A percentile compares a stretch with the other conserved stretches of the same genome.
These are phyloP conservation scores for Apiospora pterosperma DNA, from an alignment of 2,329 filamentous ascomycete species.

Conservation along the genomic window DNA sequence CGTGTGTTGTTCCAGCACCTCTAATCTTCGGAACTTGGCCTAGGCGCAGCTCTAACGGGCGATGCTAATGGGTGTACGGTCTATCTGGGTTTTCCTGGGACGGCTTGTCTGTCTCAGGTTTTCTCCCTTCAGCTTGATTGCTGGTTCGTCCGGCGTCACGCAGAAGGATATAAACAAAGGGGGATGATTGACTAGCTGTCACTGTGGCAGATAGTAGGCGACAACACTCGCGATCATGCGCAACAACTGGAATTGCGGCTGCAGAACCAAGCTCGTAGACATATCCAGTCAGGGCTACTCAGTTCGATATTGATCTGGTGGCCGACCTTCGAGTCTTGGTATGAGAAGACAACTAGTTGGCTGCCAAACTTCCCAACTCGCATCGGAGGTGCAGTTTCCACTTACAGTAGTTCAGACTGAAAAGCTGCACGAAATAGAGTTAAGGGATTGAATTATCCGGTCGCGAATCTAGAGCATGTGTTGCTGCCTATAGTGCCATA, in stretches of 20 bases:
- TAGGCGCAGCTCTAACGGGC: background rate
- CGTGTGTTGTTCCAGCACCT: background rate
- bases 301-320: background rate
- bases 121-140: background rate
- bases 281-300: background rate
- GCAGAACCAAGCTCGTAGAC: background rate
- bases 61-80: background rate
- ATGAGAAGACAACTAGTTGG: background rate
- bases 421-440: background rate
- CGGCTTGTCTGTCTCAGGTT: background rate
- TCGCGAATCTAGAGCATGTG: background rate
- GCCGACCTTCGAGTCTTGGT: background rate
- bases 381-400: background rate
- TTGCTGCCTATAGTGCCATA: background rate
- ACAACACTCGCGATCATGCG: background rate
- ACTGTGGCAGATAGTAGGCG: background rate
- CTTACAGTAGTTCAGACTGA: background rate
- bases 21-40: background rate
- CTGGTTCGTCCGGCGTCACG: background rate
- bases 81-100: background rate
- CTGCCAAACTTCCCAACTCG: background rate
- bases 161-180: background rate
- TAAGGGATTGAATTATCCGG: background rate
- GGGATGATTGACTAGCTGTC: too few relatives aligned
- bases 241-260: background rate